These are phyloP conservation scores for Coccomyxa sp. DNA, from an alignment of 139 green algal genomes.

Conservation along the genomic window DNA sequence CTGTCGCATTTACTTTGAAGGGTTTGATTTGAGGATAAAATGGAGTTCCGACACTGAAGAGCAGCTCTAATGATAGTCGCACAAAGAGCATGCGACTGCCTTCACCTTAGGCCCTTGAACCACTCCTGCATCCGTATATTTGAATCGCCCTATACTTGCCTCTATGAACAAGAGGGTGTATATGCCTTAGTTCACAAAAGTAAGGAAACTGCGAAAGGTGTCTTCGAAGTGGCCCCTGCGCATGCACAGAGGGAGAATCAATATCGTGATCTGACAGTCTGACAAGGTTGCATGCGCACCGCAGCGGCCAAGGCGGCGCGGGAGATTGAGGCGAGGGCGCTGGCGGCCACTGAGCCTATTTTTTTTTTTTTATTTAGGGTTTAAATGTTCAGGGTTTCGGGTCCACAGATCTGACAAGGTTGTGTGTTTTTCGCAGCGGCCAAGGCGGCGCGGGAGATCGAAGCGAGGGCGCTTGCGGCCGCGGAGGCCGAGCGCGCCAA, in stretches of 20 bases:
- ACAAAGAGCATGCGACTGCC: too few relatives aligned
- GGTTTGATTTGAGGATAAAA: too few relatives aligned
- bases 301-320: not conserved
- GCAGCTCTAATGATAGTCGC: too few relatives aligned
- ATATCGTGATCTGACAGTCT: not conserved
- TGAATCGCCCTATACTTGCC: too few relatives aligned
- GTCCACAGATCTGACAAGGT: not conserved
- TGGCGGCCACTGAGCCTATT: not conserved
- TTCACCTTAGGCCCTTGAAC: too few relatives aligned
- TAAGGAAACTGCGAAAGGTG: too few relatives aligned
- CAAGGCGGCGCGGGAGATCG: not conserved
- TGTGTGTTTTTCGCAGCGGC: not conserved
- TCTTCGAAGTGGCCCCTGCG: too few relatives aligned
- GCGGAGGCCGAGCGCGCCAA: not conserved
- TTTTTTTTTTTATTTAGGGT: not conserved
- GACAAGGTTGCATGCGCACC: not conserved
- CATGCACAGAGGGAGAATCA: not conserved
- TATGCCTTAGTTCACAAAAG: too few relatives aligned
- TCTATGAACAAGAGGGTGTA: too few relatives aligned
- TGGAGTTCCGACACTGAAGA: too few relatives aligned
- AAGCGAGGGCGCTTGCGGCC: not conserved
- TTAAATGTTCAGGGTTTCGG: not conserved
- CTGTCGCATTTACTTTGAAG: too few relatives aligned
- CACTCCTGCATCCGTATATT: too few relatives aligned
- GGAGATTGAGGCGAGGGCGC: not conserved